These are phyloP conservation scores for Suhomyces bolitotheri DNA, from an alignment of 1,139 yeast genomes.

Conservation along the genomic window DNA sequence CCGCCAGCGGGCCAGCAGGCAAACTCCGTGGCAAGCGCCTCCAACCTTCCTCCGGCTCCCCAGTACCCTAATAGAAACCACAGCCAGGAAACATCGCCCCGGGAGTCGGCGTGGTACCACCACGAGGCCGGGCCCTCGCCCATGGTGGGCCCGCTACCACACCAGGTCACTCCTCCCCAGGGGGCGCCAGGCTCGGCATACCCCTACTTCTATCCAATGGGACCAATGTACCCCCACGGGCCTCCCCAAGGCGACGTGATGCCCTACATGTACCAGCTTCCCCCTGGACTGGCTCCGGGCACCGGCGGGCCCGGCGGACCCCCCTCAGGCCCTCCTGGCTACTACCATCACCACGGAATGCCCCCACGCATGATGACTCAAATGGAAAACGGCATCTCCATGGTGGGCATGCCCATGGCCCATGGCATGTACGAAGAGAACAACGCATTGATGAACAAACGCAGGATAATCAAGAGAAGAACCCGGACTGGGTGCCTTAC, in stretches of 20 bases:
- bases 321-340: slow-evolving; percentile 8
- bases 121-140: slow-evolving; percentile 2
- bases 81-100: slow-evolving; percentile 10
- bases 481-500: slow-evolving; percentile 33
- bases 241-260: slow-evolving; percentile 7
- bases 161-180: too few relatives aligned
- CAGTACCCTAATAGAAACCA: slow-evolving; percentile 10
- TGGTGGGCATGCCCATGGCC: slow-evolving; percentile 10
- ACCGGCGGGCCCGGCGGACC: slow-evolving; percentile 7
- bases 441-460: slow-evolving; percentile 38
- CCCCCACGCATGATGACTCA: slow-evolving; percentile 10
- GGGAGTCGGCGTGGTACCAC: slow-evolving; percentile 9
- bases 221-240: slow-evolving; percentile 9
- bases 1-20: neutral
- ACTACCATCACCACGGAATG: slow-evolving; percentile 13
- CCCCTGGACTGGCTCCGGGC: slow-evolving; percentile 9
- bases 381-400: slow-evolving; percentile 9
- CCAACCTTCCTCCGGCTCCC: slow-evolving; percentile 9
- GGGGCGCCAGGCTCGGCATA: slow-evolving; percentile 4
- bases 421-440: slow-evolving; percentile 28
- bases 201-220: slow-evolving; percentile 12
- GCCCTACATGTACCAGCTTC: slow-evolving; percentile 12
- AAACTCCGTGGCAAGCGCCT: neutral
- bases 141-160: neutral
- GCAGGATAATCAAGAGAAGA: slow-evolving; percentile 38